Base-by-base conservation (phyloP, 2,329 filamentous ascomycete species). In the Botryotinia calthae region DNA sequence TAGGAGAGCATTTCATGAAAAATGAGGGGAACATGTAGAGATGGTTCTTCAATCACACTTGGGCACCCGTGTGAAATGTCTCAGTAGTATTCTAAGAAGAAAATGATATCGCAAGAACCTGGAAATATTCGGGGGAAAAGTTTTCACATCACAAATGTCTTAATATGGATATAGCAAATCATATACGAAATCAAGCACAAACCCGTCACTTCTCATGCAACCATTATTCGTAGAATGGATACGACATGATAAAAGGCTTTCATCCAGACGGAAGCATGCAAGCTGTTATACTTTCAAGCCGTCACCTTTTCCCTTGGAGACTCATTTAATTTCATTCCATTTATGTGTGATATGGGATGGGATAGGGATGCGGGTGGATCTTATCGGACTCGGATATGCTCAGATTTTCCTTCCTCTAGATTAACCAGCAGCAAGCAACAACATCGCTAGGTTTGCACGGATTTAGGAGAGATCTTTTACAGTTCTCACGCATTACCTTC, bases 171-270 rank as follows among this genome's bases (percentile, higher is more conserved):
- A 18, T 51, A 44, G 44, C 42, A 70, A 70, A 70, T 70, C 68
- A 64, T 40, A 64, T 46, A 42, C 31, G 68, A 63, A 63, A 63
- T 70, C 68, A 70, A 59, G 44, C 34, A 70, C 34, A 63, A 48
- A 46, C 42, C 56, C 58, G 68, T 70, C 42, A 63, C 68, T 18
- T 51, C 34, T 42, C n/a, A 70, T 70, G 68, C 68, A 70, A 31
- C 58, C 37, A 28, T 51, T 40, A 54, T 44, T 62, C 54, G 40
- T 42, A 63, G 62, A 31, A 37, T 70, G 68, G 63, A 70, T 70
- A 64, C 68, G n/a, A 70, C 68, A 70, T 70, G 12, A 54, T 34
- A 48, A 70, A 61, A 40, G 51, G 16, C 46, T 31, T 63, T 40
- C 58, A 37, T 31, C 40, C 68, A 63, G 44, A 63, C 58, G 56